Percentiles rank a stretch among this genome's conserved stretches.
Evolutionary conservation across 768 basidiomycete genomes (phyloP).

Genomic region (Boletus subparvulus): DNA sequence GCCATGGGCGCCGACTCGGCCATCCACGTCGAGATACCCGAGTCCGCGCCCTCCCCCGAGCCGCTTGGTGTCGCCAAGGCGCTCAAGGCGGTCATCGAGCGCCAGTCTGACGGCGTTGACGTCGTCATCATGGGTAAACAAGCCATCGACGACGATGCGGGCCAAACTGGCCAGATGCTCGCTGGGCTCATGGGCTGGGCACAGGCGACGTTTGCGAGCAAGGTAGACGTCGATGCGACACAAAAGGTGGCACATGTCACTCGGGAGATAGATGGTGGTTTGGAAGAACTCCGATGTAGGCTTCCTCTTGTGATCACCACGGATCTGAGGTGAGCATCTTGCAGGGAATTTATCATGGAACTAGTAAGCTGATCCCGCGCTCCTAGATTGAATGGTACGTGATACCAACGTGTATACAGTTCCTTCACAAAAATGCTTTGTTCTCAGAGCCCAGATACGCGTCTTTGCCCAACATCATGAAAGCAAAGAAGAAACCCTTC

Average conservation of each 20-base stretch:
- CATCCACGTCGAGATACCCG: conserved; percentile 86
- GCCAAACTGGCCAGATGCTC: conserved; percentile 96
- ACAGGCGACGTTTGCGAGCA: conserved; percentile 94
- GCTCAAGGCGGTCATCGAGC: conserved; percentile 71
- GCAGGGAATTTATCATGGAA: background rate
- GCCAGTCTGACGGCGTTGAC: conserved; percentile 63
- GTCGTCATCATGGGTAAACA: conserved; percentile 97
- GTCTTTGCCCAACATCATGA: conserved; percentile 96
- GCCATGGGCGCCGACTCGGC: conserved; percentile 97
- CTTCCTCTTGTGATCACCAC: conserved; percentile 90
- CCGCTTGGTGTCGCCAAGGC: conserved; percentile 90
- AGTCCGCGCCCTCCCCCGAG: conserved; percentile 72
- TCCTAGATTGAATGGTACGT: conserved; percentile 68
- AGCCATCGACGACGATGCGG: conserved; percentile 95
- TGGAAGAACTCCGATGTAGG: conserved; percentile 75
- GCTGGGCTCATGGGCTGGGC: conserved; percentile 90
- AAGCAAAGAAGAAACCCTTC: conserved; percentile 98
- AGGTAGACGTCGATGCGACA: conserved; percentile 66
- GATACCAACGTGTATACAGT: background rate
- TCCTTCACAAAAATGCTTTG: background rate
- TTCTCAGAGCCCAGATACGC: conserved; percentile 89
- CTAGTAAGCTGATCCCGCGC: background rate
- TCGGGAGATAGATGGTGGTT: conserved; percentile 93
- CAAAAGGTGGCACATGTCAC: conserved; percentile 69
- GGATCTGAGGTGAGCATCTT: conserved; percentile 71